These are phyloP conservation scores for Chalaropsis thielavioides DNA, from an alignment of 2,329 filamentous ascomycete species.

Conservation along the genomic window DNA sequence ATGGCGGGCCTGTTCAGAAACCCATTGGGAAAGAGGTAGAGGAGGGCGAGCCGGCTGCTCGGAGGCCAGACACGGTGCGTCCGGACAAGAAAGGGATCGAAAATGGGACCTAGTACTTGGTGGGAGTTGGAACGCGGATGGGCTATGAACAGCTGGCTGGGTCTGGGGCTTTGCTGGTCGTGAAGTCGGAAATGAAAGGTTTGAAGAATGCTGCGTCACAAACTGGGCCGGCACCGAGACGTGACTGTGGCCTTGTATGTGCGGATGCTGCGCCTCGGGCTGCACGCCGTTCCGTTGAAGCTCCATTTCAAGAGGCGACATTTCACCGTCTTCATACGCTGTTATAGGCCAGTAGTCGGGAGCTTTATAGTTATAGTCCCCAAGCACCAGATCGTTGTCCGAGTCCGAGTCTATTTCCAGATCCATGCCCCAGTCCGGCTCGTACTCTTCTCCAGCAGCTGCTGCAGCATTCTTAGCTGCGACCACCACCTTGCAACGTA, in stretches of 20 bases:
- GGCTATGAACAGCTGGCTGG: not conserved
- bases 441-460: not conserved
- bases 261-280: not conserved
- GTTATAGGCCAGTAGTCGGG: conserved; percentile 11
- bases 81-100: not conserved
- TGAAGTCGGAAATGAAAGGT: not conserved
- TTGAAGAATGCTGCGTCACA: not conserved
- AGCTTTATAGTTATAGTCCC: conserved; percentile 8
- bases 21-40: not conserved
- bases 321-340: conserved; percentile 7
- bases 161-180: not conserved
- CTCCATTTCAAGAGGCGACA: not conserved
- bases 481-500: not conserved
- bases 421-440: not conserved
- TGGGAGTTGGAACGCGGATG: not conserved
- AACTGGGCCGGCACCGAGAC: not conserved
- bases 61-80: not conserved
- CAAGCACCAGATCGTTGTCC: not conserved
- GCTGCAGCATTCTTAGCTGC: not conserved
- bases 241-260: not conserved
- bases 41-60: not conserved
- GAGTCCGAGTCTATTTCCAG: not conserved
- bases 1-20: not conserved
- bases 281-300: not conserved
- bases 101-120: not conserved